phyloP scores from a whole-genome alignment of 2,329 filamentous ascomycete species.

The Cladosporium halotolerans region DNA sequence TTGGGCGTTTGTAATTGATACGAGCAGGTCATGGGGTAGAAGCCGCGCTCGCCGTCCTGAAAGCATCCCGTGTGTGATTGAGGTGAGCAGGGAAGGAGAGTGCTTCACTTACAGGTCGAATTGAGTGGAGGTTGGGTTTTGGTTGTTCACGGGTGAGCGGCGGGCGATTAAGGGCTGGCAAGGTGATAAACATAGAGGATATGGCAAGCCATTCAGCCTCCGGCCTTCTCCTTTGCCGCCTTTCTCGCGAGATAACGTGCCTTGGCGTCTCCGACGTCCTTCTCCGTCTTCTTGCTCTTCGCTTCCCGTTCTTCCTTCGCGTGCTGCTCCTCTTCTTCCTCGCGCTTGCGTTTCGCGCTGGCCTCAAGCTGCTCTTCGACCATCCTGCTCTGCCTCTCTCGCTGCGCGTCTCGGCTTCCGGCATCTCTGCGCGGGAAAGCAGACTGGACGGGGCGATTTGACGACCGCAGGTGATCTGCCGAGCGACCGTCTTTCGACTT shows the following conservation, averaged over 20 bases:
- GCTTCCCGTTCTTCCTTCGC: slow-evolving; percentile 56
- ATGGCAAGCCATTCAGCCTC: slow-evolving; percentile 16
- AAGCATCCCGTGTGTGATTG: slow-evolving; percentile 13
- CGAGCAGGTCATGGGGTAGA: slow-evolving; percentile 24
- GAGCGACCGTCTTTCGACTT: slow-evolving; percentile 17
- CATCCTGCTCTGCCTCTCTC: slow-evolving; percentile 73
- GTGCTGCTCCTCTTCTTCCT: slow-evolving; percentile 62
- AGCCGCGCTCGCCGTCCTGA: slow-evolving; percentile 28
- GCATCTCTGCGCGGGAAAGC: slow-evolving; percentile 31
- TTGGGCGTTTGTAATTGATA: slow-evolving; percentile 28
- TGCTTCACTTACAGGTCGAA: not conserved
- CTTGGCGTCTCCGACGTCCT: slow-evolving; percentile 69
- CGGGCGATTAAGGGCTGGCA: too few relatives aligned
- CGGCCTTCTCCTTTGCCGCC: slow-evolving; percentile 55
- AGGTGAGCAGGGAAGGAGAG: not conserved
- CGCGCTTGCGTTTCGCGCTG: slow-evolving; percentile 63
- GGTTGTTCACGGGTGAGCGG: too few relatives aligned
- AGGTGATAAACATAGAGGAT: too few relatives aligned
- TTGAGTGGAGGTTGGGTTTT: too few relatives aligned
- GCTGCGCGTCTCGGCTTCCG: slow-evolving; percentile 55
- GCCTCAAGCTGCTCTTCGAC: slow-evolving; percentile 71
- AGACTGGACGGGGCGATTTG: slow-evolving; percentile 22
- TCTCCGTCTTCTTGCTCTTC: slow-evolving; percentile 72
- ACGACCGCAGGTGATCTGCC: slow-evolving; percentile 28
- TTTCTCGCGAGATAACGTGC: slow-evolving; percentile 76